These are phyloP conservation scores for Lachnellula subtilissima DNA, from an alignment of 2,329 filamentous ascomycete species.

Conservation along the genomic window DNA sequence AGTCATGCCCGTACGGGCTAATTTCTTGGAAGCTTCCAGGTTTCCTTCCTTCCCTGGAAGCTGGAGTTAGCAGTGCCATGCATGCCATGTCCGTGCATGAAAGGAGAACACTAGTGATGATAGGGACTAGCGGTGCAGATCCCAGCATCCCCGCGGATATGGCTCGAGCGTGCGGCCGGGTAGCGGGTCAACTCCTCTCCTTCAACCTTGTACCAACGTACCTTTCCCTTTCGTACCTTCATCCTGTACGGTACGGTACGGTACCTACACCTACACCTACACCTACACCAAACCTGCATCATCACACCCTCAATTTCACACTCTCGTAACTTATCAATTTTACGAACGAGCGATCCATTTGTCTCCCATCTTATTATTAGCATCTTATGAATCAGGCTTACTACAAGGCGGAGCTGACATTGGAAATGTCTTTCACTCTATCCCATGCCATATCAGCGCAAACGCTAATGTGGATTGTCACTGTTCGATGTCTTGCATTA, in stretches of 20 bases:
- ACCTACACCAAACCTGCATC: not conserved
- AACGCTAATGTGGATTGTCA: not conserved
- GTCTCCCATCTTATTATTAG: not conserved
- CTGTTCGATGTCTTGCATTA: not conserved
- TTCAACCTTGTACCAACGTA: constrained; percentile 15
- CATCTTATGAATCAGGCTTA: not conserved
- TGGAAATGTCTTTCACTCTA: not conserved
- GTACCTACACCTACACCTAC: not conserved
- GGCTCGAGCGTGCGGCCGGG: constrained; percentile 14
- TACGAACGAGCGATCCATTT: too few species aligned
- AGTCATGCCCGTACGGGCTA: too few species aligned
- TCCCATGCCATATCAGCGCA: not conserved
- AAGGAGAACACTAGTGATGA: constrained; percentile 1
- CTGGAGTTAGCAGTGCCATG: too few species aligned
- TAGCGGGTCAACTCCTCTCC: not conserved
- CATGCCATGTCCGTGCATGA: too few species aligned
- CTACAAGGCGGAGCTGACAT: not conserved
- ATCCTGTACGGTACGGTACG: not conserved
- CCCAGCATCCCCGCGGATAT: not conserved
- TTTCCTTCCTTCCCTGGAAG: too few species aligned
- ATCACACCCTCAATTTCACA: too few species aligned
- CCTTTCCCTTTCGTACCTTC: not conserved
- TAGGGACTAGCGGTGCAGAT: constrained; percentile 12
- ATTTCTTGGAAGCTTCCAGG: too few species aligned
- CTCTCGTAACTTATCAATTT: too few species aligned